Evolutionary conservation across 441 rosid genomes (phyloP), one percentile per base, ranked within the genome.

Genomic region (Populus trichocarpa): DNA sequence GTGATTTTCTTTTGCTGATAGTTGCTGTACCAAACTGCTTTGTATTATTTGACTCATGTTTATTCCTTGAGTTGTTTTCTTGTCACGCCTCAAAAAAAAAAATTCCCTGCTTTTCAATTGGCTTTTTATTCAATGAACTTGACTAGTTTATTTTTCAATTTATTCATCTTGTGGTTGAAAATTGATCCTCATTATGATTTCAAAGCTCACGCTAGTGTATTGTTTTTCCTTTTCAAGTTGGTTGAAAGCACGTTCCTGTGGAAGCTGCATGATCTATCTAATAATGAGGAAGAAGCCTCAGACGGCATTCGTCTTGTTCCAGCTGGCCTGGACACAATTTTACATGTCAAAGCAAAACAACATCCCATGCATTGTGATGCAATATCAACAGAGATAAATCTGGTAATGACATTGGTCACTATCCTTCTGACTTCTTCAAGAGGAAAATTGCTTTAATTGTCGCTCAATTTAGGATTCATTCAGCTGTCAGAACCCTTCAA

Each of bases 401-500:
- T 87, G 97, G 99, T 96, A 91, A 82, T 78, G 42, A 74, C 38
- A 40, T 79, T 80, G 59, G 66, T 73, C 59, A 10, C 73, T 82
- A 69, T 50, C 78, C 50, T 30, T 30, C 32, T 30, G 32, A 30
- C 32, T 30, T 30, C 32, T 30, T 30, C 28, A 38, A 73, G 83
- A 79, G 74, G 81, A 72, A 73, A 74, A 30, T 40, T 70, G 38
- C 71, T 86, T 80, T 82, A 73, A 76, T 81, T 82, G 78, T 77
- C 71, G 83, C 89, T 89, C 83, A 84, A 75, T 79, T 84, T 78
- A 86, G 79, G 84, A 80, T 87, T 84, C 67, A 81, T 90, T 80
- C 95, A 94, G 99, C 84, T 94, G 81, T 96, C 99, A 83, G 92
- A 94, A 81, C 98, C 99, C 75, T 89, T 93, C 91, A 86, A 86